Evolutionary conservation across 2,329 filamentous ascomycete species (phyloP).

Genomic region (Stylonectria norvegica): DNA sequence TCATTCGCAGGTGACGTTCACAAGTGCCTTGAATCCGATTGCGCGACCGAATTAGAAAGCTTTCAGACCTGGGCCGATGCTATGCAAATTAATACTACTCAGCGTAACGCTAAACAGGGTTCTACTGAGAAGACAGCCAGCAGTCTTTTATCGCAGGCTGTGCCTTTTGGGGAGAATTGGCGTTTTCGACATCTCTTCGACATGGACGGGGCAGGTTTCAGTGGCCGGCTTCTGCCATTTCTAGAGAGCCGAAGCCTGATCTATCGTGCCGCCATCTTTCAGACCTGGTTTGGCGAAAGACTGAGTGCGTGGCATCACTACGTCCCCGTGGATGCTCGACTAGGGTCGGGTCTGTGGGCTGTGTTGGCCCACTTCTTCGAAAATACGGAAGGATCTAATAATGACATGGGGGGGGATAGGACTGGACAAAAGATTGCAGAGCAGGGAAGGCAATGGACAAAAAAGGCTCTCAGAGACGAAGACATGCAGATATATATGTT

Average conservation of each 20-base stretch:
- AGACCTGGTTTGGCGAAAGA: slow-evolving; percentile 62
- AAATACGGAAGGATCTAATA: too few species aligned
- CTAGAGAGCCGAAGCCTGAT: slow-evolving; percentile 61
- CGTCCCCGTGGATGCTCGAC: slow-evolving; percentile 53
- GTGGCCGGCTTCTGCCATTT: slow-evolving; percentile 64
- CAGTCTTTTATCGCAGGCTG: not conserved
- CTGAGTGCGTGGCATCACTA: slow-evolving; percentile 62
- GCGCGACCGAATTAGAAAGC: slow-evolving; percentile 35
- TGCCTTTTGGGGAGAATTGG: slow-evolving; percentile 43
- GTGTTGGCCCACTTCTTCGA: slow-evolving; percentile 35
- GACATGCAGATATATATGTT: too few species aligned
- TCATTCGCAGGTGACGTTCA: slow-evolving; percentile 42
- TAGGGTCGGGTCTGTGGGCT: slow-evolving; percentile 57
- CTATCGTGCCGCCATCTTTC: slow-evolving; percentile 60
- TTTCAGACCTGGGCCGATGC: slow-evolving; percentile 40
- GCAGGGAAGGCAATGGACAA: too few species aligned
- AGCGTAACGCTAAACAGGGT: not conserved
- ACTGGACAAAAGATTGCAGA: slow-evolving; percentile 1
- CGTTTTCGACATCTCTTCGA: slow-evolving; percentile 64
- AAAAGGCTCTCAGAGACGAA: too few species aligned
- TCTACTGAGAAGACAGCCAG: not conserved
- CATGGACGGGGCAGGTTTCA: slow-evolving; percentile 66
- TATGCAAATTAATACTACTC: not conserved
- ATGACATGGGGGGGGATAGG: too few species aligned
- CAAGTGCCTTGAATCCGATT: slow-evolving; percentile 42